Percentiles rank a stretch among this genome's conserved stretches.
Conservation (phyloP, 768 basidiomycete genomes). For the Coprinellus micaceus region DNA sequence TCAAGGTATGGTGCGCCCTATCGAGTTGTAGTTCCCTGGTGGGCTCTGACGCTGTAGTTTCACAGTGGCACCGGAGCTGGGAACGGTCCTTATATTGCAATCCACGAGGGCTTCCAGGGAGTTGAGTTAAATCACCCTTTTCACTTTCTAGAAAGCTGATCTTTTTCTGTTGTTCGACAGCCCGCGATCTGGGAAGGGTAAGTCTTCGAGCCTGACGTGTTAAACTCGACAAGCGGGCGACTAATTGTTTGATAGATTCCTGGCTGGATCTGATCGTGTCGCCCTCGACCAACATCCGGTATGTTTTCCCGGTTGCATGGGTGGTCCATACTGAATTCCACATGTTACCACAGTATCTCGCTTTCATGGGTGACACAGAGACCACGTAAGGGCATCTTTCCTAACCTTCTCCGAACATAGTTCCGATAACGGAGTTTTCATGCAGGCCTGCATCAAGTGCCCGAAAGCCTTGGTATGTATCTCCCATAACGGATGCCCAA, state of each 20-base stretch:
- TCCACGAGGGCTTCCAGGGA: slow-evolving; percentile 68
- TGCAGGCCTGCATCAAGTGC: slow-evolving; percentile 37
- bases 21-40: background rate
- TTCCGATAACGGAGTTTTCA: slow-evolving; percentile 10
- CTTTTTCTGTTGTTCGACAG: slow-evolving; percentile 20
- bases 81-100: slow-evolving; percentile 47
- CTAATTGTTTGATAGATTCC: slow-evolving; percentile 43
- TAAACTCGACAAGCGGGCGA: background rate
- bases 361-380: slow-evolving; percentile 37
- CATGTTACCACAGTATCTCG: slow-evolving; percentile 36
- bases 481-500: too few species aligned
- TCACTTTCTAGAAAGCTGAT: slow-evolving; percentile 1
- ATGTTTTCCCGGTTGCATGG: slow-evolving; percentile 29
- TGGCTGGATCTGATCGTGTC: slow-evolving; percentile 72
- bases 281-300: slow-evolving; percentile 77
- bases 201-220: slow-evolving; percentile 1
- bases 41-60: background rate
- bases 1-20: slow-evolving; percentile 31
- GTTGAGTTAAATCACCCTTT: slow-evolving; percentile 23
- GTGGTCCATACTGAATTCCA: slow-evolving; percentile 6
- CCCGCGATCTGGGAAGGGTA: slow-evolving; percentile 45
- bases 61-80: slow-evolving; percentile 65
- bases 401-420: slow-evolving; percentile 9
- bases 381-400: slow-evolving; percentile 35
- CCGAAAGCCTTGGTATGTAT: slow-evolving; percentile 41